phyloP scores from a whole-genome alignment of 805 yeast species.

The Yamadazyma paraphyllophila region DNA sequence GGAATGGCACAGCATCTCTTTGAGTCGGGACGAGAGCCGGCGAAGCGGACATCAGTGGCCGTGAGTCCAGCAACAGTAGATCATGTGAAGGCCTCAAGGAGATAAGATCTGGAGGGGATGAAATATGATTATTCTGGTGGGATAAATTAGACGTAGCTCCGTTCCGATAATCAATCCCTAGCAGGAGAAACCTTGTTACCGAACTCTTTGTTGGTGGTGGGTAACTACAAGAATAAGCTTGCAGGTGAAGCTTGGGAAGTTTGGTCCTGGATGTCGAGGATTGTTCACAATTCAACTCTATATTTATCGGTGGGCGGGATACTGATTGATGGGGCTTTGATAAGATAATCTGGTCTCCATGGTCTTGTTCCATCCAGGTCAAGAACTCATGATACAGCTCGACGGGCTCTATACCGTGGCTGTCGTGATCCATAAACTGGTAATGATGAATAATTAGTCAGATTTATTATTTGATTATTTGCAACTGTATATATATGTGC shows the following conservation, averaged over 20 bases:
- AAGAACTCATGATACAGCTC: constrained; percentile 28
- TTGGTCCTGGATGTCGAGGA: background rate
- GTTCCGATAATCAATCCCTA: background rate
- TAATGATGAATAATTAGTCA: background rate
- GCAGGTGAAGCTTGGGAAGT: background rate
- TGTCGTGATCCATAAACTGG: background rate
- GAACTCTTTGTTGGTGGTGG: constrained; percentile 3
- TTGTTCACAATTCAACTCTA: too few species aligned
- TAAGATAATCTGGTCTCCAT: constrained; percentile 14
- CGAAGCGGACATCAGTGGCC: too few species aligned
- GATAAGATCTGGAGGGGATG: too few species aligned
- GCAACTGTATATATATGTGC: background rate
- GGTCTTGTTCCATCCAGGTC: constrained; percentile 21
- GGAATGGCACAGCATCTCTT: too few species aligned
- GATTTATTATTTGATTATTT: background rate
- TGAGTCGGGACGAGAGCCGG: too few species aligned
- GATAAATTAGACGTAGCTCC: too few species aligned
- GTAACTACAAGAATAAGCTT: constrained; percentile 3
- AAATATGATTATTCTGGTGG: too few species aligned
- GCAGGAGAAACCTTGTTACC: background rate
- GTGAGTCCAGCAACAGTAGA: too few species aligned
- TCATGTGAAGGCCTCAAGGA: too few species aligned
- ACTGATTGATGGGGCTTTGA: background rate
- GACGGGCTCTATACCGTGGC: constrained; percentile 10
- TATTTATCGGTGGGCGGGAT: too few species aligned